phyloP scores from a whole-genome alignment of 1,284 basidiomycete genomes.

The Schizophyllum commune region DNA sequence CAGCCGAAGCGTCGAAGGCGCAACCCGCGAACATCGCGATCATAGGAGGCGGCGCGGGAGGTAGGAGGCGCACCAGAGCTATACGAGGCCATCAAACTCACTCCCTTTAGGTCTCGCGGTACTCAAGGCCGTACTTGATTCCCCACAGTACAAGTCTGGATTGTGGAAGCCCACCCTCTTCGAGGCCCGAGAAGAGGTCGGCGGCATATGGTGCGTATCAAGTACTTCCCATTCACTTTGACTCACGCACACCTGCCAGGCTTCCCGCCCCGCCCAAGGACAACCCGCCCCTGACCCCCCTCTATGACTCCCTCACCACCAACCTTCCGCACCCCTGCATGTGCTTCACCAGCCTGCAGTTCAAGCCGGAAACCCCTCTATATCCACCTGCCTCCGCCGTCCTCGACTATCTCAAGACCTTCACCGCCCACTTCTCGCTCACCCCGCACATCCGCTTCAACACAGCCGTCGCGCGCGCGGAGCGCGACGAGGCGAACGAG shows the following conservation, averaged over 20 bases:
- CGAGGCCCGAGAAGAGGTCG: slow-evolving; percentile 57
- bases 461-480: slow-evolving; percentile 36
- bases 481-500: slow-evolving; percentile 24
- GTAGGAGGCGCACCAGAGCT: neutral
- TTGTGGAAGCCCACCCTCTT: slow-evolving; percentile 51
- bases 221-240: neutral
- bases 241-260: slow-evolving; percentile 30
- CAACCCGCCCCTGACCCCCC: slow-evolving; percentile 53
- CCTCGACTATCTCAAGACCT: slow-evolving; percentile 52
- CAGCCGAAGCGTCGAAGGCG: neutral
- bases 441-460: slow-evolving; percentile 46
- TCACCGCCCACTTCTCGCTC: slow-evolving; percentile 50
- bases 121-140: slow-evolving; percentile 54
- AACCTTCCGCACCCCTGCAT: slow-evolving; percentile 73
- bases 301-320: slow-evolving; percentile 71
- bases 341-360: slow-evolving; percentile 53
- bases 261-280: slow-evolving; percentile 42
- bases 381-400: slow-evolving; percentile 55
- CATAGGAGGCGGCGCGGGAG: slow-evolving; percentile 10
- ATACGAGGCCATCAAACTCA: neutral
- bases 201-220: slow-evolving; percentile 62
- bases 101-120: slow-evolving; percentile 44
- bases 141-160: slow-evolving; percentile 45
- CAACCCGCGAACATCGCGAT: slow-evolving; percentile 4
- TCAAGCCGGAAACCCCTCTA: slow-evolving; percentile 62